Percentiles rank a stretch among this genome's conserved stretches.
Evolutionary conservation across 768 basidiomycete species (phyloP).

Genomic region (Termitomyces sp.): DNA sequence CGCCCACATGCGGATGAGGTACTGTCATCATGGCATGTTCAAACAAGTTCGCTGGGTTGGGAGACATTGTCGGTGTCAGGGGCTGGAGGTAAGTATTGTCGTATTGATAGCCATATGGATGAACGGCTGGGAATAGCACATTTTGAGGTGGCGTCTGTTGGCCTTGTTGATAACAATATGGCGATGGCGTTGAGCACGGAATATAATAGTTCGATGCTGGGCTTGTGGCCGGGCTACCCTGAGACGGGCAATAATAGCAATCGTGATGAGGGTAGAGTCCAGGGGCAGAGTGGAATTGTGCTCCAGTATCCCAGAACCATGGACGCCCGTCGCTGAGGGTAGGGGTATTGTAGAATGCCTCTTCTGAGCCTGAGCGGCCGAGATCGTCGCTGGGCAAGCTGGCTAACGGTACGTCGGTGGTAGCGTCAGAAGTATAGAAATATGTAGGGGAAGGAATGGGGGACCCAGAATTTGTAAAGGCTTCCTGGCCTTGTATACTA

Average conservation of each 20-base stretch:
- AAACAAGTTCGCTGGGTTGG: slow-evolving; percentile 22
- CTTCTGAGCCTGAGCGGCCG: slow-evolving; percentile 21
- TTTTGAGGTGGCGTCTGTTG: slow-evolving; percentile 8
- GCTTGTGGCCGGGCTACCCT: slow-evolving; percentile 15
- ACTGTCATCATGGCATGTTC: slow-evolving; percentile 26
- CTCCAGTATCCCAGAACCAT: slow-evolving; percentile 16
- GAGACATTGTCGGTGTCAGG: slow-evolving; percentile 7
- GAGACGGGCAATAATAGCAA: slow-evolving; percentile 33
- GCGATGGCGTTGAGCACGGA: slow-evolving; percentile 21
- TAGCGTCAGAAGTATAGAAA: slow-evolving; percentile 33
- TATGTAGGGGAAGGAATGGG: slow-evolving; percentile 30
- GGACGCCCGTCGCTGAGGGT: slow-evolving; percentile 1
- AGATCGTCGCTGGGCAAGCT: slow-evolving; percentile 15
- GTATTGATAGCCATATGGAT: slow-evolving; percentile 18
- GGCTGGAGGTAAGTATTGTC: slow-evolving; percentile 16
- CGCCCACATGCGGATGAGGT: slow-evolving; percentile 11
- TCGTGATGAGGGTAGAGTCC: slow-evolving; percentile 19
- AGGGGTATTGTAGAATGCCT: slow-evolving; percentile 38
- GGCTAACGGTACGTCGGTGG: slow-evolving; percentile 29
- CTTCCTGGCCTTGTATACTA: slow-evolving; percentile 26
- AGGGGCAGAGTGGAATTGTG: slow-evolving; percentile 12
- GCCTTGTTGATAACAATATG: slow-evolving; percentile 13
- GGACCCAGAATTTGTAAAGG: slow-evolving; percentile 14
- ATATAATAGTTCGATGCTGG: slow-evolving; percentile 9
- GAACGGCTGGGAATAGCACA: slow-evolving; percentile 8